phyloP scores from a whole-genome alignment of 176 grass and related monocot species.

The Ensete glaucum region DNA sequence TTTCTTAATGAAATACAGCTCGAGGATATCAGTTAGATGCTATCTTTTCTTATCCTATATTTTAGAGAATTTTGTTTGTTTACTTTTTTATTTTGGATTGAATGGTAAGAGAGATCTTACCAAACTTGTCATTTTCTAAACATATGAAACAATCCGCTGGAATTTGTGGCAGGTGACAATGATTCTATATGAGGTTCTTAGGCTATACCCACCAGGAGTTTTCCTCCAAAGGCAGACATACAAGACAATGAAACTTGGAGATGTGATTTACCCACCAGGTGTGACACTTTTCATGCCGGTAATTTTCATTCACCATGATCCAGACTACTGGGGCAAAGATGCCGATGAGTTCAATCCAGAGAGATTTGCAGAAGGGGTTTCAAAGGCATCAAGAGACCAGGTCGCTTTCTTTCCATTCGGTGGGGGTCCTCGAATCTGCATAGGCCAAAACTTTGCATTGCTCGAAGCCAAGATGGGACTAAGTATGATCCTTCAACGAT shows the following conservation, averaged over 20 bases:
- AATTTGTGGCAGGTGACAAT: slow-evolving; percentile 50
- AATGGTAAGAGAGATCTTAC: too few relatives aligned
- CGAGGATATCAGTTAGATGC: too few relatives aligned
- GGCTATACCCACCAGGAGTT: slow-evolving; percentile 43
- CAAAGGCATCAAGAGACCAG: slow-evolving; percentile 35
- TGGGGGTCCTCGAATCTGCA: slow-evolving; percentile 35
- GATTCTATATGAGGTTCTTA: slow-evolving; percentile 61
- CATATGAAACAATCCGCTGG: not conserved
- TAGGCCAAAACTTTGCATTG: slow-evolving; percentile 57
- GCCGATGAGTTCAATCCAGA: slow-evolving; percentile 42
- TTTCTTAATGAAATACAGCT: too few relatives aligned
- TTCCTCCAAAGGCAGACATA: slow-evolving; percentile 23
- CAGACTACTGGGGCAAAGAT: slow-evolving; percentile 50
- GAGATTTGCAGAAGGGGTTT: slow-evolving; percentile 51
- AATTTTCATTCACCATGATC: slow-evolving; percentile 44
- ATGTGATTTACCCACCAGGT: slow-evolving; percentile 37
- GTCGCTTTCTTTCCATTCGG: slow-evolving; percentile 42
- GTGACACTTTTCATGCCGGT: slow-evolving; percentile 23
- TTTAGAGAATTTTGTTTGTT: too few relatives aligned
- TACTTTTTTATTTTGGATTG: too few relatives aligned
- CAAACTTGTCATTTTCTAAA: not conserved
- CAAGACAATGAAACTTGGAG: slow-evolving; percentile 37
- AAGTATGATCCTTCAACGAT: slow-evolving; percentile 43
- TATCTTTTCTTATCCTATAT: too few relatives aligned
- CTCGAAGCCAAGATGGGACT: slow-evolving; percentile 60